Evolutionary conservation across 106 monocot species (phyloP).

Genomic region (Dactylorhiza incarnata): DNA sequence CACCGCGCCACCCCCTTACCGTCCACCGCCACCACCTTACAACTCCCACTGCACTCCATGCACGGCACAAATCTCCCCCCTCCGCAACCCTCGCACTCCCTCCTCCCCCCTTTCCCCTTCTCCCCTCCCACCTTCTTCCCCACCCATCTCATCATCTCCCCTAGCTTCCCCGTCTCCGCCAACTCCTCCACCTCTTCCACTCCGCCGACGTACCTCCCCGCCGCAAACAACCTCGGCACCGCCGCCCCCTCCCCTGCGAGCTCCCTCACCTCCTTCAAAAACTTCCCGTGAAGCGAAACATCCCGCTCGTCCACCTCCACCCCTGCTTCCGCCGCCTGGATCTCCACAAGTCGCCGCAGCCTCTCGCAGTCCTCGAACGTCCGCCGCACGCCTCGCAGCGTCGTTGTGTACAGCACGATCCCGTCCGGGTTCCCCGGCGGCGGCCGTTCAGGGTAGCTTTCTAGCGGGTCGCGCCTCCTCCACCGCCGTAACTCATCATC

Average conservation of each 20-base stretch:
- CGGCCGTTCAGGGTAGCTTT: conserved; percentile 37
- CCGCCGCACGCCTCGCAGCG: conserved; percentile 68
- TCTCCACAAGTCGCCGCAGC: conserved; percentile 51
- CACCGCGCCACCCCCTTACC: conserved; percentile 47
- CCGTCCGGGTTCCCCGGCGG: conserved; percentile 59
- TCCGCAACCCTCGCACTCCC: conserved; percentile 69
- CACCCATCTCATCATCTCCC: conserved; percentile 62
- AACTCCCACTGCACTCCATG: conserved; percentile 69
- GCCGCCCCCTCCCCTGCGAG: conserved; percentile 41
- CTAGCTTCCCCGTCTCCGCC: conserved; percentile 61
- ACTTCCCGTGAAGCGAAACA: conserved; percentile 80
- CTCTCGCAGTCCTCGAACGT: conserved; percentile 88
- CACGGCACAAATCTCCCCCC: conserved; percentile 86
- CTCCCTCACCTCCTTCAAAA: conserved; percentile 69
- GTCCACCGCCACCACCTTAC: conserved; percentile 63
- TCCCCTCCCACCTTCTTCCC: conserved; percentile 11
- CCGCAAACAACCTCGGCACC: conserved; percentile 73
- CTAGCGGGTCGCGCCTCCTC: conserved; percentile 58
- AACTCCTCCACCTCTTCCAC: conserved; percentile 59
- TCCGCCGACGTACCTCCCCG: conserved; percentile 80
- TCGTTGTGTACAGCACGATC: conserved; percentile 87
- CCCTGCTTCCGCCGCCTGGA: conserved; percentile 27
- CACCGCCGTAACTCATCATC: conserved; percentile 7
- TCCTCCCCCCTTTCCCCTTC: conserved; percentile 17
- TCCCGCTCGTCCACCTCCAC: conserved; percentile 73